These are phyloP conservation scores for Hypsizygus marmoreus DNA, from an alignment of 768 basidiomycete species.

Conservation along the genomic window DNA sequence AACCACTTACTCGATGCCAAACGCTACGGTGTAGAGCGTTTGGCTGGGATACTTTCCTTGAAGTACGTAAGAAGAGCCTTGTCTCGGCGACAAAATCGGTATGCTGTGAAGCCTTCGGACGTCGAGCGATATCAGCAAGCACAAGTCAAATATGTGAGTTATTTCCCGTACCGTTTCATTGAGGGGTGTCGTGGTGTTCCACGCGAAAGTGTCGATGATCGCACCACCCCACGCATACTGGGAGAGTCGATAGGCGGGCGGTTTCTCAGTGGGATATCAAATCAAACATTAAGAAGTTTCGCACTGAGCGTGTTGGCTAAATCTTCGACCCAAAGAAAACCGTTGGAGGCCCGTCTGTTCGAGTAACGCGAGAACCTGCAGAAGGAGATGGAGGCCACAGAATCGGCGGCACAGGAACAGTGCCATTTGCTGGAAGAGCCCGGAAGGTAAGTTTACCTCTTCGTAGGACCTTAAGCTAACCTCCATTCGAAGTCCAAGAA, in stretches of 20 bases:
- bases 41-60: constrained; percentile 30
- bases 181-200: constrained; percentile 30
- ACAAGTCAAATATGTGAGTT: too few species aligned
- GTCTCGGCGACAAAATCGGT: constrained; percentile 31
- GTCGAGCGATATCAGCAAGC: too few species aligned
- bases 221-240: constrained; percentile 37
- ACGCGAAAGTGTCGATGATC: constrained; percentile 33
- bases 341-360: constrained; percentile 32
- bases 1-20: constrained; percentile 32
- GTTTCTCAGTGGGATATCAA: too few species aligned
- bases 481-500: constrained; percentile 33
- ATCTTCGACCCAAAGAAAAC: constrained; percentile 33
- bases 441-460: background rate
- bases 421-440: constrained; percentile 27
- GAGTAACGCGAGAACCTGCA: constrained; percentile 28
- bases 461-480: constrained; percentile 2
- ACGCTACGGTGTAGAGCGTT: constrained; percentile 31
- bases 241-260: background rate
- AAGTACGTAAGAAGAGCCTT: constrained; percentile 25
- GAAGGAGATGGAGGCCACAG: constrained; percentile 33
- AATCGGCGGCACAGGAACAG: constrained; percentile 32
- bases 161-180: constrained; percentile 27
- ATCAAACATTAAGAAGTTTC: constrained; percentile 29
- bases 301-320: constrained; percentile 29
- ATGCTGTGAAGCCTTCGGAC: constrained; percentile 18